phyloP scores from a whole-genome alignment of 139 green algal genomes.

The Chlorella sorokiniana region DNA sequence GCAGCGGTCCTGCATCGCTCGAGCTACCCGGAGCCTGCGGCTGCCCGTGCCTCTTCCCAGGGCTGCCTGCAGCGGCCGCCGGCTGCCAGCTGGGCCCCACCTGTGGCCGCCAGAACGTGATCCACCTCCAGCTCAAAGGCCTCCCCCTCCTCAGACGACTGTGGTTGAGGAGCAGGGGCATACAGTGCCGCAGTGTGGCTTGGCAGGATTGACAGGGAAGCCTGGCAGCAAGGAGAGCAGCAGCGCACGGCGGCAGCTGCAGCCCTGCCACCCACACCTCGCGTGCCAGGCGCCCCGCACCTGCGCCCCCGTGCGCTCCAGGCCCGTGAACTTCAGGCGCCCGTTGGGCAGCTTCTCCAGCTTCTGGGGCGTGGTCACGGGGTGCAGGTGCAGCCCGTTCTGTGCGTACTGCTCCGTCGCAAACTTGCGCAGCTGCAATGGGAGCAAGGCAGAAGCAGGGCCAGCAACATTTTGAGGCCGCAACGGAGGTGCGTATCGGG shows the following conservation, averaged over 20 bases:
- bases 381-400: slow-evolving; percentile 56
- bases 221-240: background rate
- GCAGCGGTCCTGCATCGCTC: no score
- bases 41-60: background rate
- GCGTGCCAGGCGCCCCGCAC: background rate
- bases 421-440: slow-evolving; percentile 28
- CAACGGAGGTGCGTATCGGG: no score
- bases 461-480: no score
- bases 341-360: slow-evolving; percentile 31
- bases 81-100: background rate
- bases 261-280: background rate
- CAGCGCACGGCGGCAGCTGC: background rate
- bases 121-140: slow-evolving; percentile 20
- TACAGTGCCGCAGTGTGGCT: no score
- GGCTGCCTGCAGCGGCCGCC: background rate
- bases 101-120: slow-evolving; percentile 41
- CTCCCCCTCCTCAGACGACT: slow-evolving; percentile 10
- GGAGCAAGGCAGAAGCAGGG: background rate
- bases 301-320: background rate
- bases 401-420: slow-evolving; percentile 45
- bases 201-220: background rate
- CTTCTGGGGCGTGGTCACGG: slow-evolving; percentile 15
- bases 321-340: slow-evolving; percentile 18
- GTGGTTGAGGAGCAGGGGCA: no score
- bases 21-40: no score